Base-by-base conservation (phyloP, 495 filamentous ascomycete genomes). In the Aspergillus hancockii region DNA sequence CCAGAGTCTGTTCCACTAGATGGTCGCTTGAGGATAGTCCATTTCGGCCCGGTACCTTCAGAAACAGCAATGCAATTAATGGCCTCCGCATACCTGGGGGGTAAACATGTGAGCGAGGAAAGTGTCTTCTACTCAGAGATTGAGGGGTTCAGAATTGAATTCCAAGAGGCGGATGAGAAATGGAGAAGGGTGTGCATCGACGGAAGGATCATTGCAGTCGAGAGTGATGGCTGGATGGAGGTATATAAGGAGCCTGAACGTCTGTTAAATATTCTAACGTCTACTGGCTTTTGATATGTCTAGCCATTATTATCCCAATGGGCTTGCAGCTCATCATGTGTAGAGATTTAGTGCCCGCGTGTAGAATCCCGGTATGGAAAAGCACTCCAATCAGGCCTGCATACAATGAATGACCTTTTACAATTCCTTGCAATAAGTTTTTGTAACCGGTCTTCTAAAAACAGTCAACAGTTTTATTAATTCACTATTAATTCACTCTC, bases 101-200 rank as follows among this genome's bases (percentile, higher is more conserved):
- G 93, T 0, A 80, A 76, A 60, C 93, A 98, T 75, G 79, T 90
- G 1, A 70, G 79, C 0, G 69, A 89, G 65, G 64, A 73, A 8
- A 61, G 61, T 31, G 88, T 93, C 2, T 78, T 79, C 0, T 97
- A 97, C 69, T 80, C 84, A 19, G 75, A 80, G 23, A 73, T 91
- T 41, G 82, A 86, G 3, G 80, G 81, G 22, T 46, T 93, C 22
- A 78, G 77, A 46, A 83, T 96, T 30, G 78, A 85, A 34, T 85
- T 95, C 38, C 57, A 79, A 9, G 88, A 93, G 63, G 58, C 66
- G 14, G 78, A 85, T 46, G 77, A 83, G 43, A 77, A 84, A 60
- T 97, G 91, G 92, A 76, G 92, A 57, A 83, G 91, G 59, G 83
- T 95, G 2, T 98, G 93, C 67, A 76, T 98, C 22, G 93, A 98